Percentiles rank a stretch among this genome's conserved stretches.
Conservation (phyloP, 345 rosid genomes). For the Salix arbutifolia region DNA sequence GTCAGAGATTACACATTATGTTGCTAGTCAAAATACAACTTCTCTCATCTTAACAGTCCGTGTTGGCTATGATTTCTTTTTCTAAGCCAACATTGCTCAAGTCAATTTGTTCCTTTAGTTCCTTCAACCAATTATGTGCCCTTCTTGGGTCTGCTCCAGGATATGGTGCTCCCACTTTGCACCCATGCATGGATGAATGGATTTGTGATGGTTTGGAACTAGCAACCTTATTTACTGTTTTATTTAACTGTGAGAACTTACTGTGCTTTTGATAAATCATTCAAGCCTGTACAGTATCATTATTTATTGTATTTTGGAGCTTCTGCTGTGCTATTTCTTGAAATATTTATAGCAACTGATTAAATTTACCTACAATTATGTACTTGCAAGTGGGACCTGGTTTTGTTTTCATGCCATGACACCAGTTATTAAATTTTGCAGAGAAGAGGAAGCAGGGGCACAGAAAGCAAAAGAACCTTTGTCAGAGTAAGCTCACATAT, state of each 20-base stretch:
- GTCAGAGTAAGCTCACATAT: constrained; percentile 38
- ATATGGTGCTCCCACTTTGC: not conserved
- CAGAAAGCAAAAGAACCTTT: constrained; percentile 28
- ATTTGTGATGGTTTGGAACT: not conserved
- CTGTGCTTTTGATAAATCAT: not conserved
- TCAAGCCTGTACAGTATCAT: not conserved
- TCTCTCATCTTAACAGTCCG: not conserved
- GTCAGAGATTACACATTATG: not conserved
- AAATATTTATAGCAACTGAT: not conserved
- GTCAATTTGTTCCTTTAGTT: not conserved
- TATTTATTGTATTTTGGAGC: not conserved
- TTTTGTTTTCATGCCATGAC: not conserved
- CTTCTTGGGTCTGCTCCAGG: not conserved
- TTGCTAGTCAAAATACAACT: not conserved
- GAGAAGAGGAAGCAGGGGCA: constrained; percentile 25
- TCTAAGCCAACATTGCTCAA: not conserved
- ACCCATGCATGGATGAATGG: not conserved
- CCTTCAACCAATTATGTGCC: not conserved
- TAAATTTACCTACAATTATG: not conserved
- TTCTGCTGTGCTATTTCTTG: not conserved
- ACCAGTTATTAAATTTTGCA: constrained; percentile 14
- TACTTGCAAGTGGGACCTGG: not conserved
- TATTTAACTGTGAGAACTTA: not conserved
- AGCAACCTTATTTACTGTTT: not conserved
- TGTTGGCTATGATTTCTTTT: not conserved